Conservation (phyloP, 1,284 basidiomycete genomes). For the Apiotrichum montevideense region DNA sequence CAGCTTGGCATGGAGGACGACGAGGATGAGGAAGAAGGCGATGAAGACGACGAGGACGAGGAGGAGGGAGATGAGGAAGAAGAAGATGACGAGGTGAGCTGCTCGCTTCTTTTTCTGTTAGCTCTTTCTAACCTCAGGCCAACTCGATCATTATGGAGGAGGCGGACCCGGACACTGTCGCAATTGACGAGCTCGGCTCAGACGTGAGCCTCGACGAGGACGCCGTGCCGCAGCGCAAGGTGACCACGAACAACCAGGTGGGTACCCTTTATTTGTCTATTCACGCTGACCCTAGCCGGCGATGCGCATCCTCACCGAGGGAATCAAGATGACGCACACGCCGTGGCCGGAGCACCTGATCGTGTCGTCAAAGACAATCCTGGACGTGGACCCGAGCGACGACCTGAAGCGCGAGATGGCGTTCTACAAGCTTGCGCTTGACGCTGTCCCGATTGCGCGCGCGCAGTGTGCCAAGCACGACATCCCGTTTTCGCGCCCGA, state of each 20-base stretch:
- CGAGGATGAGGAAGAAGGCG: slow-evolving; percentile 54
- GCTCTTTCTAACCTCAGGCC: background rate
- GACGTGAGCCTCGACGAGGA: slow-evolving; percentile 64
- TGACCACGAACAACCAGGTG: slow-evolving; percentile 75
- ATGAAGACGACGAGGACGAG: slow-evolving; percentile 64
- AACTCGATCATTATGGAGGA: slow-evolving; percentile 46
- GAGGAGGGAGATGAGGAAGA: slow-evolving; percentile 58
- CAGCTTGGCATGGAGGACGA: slow-evolving; percentile 23
- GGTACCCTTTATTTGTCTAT: slow-evolving; percentile 23
- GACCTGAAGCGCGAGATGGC: slow-evolving; percentile 90
- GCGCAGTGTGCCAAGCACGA: slow-evolving; percentile 62
- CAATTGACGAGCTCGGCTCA: slow-evolving; percentile 64
- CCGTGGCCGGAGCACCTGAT: slow-evolving; percentile 82
- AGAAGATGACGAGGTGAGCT: slow-evolving; percentile 52
- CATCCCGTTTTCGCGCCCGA: slow-evolving; percentile 84
- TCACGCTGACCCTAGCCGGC: slow-evolving; percentile 55
- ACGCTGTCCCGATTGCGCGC: slow-evolving; percentile 69
- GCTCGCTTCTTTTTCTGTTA: background rate
- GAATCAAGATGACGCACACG: slow-evolving; percentile 67
- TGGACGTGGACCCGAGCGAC: slow-evolving; percentile 65
- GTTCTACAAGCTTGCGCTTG: slow-evolving; percentile 94
- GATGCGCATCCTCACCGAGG: slow-evolving; percentile 70
- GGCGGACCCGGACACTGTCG: slow-evolving; percentile 51
- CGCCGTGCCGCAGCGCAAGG: slow-evolving; percentile 67
- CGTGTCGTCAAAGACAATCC: slow-evolving; percentile 64